Evolutionary conservation across 2,329 filamentous ascomycete species (phyloP).

Genomic region (Fusarium protoensiforme): DNA sequence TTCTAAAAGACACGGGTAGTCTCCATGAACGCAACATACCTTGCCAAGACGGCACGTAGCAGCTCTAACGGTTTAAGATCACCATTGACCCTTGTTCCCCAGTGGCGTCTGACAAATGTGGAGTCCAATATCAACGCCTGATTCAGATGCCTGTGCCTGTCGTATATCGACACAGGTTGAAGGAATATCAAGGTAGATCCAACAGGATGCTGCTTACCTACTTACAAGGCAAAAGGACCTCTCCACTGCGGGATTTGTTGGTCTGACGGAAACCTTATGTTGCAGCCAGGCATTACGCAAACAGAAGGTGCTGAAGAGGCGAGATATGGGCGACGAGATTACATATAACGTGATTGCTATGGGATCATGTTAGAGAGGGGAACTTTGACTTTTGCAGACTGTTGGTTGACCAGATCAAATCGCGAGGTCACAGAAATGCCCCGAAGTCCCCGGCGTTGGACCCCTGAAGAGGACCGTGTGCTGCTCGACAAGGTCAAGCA

Average conservation of each 20-base stretch:
- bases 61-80: not conserved
- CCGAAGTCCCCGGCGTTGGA: not conserved
- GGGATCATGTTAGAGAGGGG: not conserved
- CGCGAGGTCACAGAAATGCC: not conserved
- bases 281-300: not conserved
- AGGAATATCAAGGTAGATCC: not conserved
- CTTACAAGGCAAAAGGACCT: not conserved
- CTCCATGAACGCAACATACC: not conserved
- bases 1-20: not conserved
- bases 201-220: not conserved
- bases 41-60: not conserved
- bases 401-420: not conserved
- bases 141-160: not conserved
- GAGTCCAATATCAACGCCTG: not conserved
- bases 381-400: not conserved
- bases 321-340: not conserved
- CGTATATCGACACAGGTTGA: not conserved
- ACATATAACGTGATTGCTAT: not conserved
- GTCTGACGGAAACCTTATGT: not conserved
- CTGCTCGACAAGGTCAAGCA: not conserved
- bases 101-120: not conserved
- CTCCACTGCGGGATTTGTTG: not conserved
- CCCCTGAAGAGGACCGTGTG: not conserved
- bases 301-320: not conserved
- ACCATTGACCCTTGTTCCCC: not conserved